Percentiles rank a stretch among this genome's conserved stretches.
Evolutionary conservation across 805 yeast species (phyloP).

Genomic region (Candida schatavii): DNA sequence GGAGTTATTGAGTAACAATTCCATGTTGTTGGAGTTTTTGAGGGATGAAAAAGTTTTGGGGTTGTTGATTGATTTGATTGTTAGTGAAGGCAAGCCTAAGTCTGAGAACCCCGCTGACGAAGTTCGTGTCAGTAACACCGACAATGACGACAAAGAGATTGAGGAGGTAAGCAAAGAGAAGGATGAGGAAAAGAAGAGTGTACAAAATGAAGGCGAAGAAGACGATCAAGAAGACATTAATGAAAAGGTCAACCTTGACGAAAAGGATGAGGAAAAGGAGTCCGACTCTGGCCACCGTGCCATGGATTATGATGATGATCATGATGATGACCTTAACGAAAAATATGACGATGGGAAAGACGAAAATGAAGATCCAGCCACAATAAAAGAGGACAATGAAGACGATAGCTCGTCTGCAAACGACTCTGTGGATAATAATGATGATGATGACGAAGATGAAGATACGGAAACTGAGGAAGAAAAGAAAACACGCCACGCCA

Average conservation of each 20-base stretch:
- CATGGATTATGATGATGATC: slow-evolving; percentile 4
- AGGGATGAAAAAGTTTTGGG: slow-evolving; percentile 35
- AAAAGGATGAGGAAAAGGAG: slow-evolving; percentile 5
- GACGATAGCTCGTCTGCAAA: slow-evolving; percentile 14
- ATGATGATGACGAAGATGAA: slow-evolving; percentile 26
- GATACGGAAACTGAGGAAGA: slow-evolving; percentile 32
- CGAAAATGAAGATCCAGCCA: slow-evolving; percentile 4
- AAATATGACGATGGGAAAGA: slow-evolving; percentile 8
- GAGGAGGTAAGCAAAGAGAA: not conserved
- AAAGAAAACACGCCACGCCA: slow-evolving; percentile 32
- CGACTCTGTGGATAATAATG: slow-evolving; percentile 17
- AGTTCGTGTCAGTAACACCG: not conserved
- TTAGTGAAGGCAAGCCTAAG: slow-evolving; percentile 23
- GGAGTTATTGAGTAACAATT: slow-evolving; percentile 41
- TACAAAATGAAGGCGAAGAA: not conserved
- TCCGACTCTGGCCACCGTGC: not conserved
- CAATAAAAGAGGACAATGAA: slow-evolving; percentile 25
- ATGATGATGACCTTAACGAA: slow-evolving; percentile 6
- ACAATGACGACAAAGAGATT: not conserved
- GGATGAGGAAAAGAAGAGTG: not conserved
- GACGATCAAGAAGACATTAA: not conserved
- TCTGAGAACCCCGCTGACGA: not conserved
- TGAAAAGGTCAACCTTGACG: slow-evolving; percentile 2
- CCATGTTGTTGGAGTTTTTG: slow-evolving; percentile 40
- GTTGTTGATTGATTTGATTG: slow-evolving; percentile 38